Percentiles rank a stretch among this genome's conserved stretches.
These are phyloP conservation scores for Monosporozyma aquatica DNA, from an alignment of 805 yeast genomes.

Conservation along the genomic window DNA sequence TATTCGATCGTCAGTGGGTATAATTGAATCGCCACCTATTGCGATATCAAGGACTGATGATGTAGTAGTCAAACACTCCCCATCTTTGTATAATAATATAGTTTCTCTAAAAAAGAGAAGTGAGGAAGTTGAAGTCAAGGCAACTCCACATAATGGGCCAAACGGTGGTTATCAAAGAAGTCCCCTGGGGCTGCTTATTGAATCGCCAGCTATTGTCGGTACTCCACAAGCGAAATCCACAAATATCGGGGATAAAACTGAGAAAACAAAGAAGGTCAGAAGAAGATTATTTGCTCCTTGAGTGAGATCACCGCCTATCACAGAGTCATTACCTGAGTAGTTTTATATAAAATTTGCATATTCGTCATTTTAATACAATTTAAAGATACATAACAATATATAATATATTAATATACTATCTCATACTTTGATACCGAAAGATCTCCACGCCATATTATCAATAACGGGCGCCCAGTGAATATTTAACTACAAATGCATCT, in stretches of 20 bases:
- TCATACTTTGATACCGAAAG: too few relatives aligned
- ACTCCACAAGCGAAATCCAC: background rate
- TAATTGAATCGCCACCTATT: constrained; percentile 24
- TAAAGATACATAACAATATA: background rate
- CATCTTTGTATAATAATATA: background rate
- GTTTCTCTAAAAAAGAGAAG: background rate
- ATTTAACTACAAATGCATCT: constrained; percentile 2
- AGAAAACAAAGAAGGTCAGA: constrained; percentile 20
- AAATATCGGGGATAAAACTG: constrained; percentile 11
- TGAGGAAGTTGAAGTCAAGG: background rate
- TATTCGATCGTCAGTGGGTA: constrained; percentile 10
- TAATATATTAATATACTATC: too few relatives aligned
- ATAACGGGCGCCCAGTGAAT: too few relatives aligned
- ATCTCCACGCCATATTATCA: too few relatives aligned
- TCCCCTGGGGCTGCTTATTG: background rate
- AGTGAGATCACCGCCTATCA: too few relatives aligned
- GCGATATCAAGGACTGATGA: background rate
- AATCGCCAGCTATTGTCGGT: background rate
- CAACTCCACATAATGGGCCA: background rate
- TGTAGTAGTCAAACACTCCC: background rate
- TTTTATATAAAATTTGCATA: too few relatives aligned
- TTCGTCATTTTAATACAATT: background rate
- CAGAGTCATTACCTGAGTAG: too few relatives aligned
- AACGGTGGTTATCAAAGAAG: background rate
- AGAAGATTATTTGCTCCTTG: constrained; percentile 33